A percentile compares a stretch with the other conserved stretches of the same genome.
phyloP scores from a whole-genome alignment of 2,329 filamentous ascomycete genomes.

The Fusarium hainanense region DNA sequence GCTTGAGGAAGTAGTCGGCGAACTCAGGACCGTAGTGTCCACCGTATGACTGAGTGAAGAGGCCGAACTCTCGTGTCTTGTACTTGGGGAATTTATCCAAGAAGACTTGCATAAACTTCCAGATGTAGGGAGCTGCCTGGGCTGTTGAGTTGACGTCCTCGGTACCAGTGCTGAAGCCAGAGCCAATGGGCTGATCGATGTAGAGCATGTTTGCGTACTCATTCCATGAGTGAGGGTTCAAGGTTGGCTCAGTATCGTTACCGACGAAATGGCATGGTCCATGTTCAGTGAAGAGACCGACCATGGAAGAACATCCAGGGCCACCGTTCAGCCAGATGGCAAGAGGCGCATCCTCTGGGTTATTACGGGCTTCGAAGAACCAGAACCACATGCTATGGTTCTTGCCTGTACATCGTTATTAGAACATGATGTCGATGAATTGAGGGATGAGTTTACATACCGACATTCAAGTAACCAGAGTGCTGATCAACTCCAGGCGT shows the following conservation, averaged over 20 bases:
- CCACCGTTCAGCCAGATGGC: conserved; percentile 66
- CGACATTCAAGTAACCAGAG: conserved; percentile 72
- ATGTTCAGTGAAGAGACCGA: conserved; percentile 71
- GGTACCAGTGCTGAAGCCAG: conserved; percentile 47
- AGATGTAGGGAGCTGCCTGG: conserved; percentile 55
- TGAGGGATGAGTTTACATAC: conserved; percentile 45
- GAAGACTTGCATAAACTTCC: conserved; percentile 69
- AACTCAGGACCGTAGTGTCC: conserved; percentile 70
- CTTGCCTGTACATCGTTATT: conserved; percentile 31
- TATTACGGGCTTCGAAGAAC: conserved; percentile 61
- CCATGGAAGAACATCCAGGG: conserved; percentile 50
- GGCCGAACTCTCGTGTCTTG: conserved; percentile 65
- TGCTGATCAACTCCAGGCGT: conserved; percentile 71
- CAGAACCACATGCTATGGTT: conserved; percentile 56
- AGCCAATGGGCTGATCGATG: conserved; percentile 69
- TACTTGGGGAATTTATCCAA: conserved; percentile 72
- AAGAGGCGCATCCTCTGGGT: conserved; percentile 54
- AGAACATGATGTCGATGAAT: conserved; percentile 28
- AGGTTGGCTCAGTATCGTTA: conserved; percentile 47
- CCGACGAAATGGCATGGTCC: conserved; percentile 78
- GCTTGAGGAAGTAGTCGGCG: conserved; percentile 64
- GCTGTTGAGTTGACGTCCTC: conserved; percentile 45
- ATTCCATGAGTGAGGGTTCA: conserved; percentile 72
- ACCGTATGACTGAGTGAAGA: conserved; percentile 67
- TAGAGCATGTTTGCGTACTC: conserved; percentile 75